Conservation (phyloP, 257 asterid species). For the Solanum bulbocastanum region DNA sequence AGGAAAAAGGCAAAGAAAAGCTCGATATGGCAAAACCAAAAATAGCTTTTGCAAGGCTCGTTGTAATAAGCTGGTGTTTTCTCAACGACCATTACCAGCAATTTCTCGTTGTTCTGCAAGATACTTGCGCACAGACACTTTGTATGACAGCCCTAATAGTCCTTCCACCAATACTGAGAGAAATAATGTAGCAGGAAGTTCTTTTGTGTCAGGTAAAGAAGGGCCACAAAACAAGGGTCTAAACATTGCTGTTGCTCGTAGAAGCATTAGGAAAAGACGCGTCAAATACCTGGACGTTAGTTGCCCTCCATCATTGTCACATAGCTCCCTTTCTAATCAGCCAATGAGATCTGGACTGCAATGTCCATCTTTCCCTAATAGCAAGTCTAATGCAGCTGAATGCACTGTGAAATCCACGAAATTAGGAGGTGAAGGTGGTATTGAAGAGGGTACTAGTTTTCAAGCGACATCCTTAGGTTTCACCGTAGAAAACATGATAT, state of each 20-base stretch:
- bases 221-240: conserved; percentile 10
- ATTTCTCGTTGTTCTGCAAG: conserved; percentile 5
- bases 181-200: conserved; percentile 3
- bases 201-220: conserved; percentile 17
- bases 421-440: conserved; percentile 8
- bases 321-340: conserved; percentile 12
- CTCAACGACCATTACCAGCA: conserved; percentile 3
- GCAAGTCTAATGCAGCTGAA: conserved; percentile 5
- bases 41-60: conserved; percentile 1
- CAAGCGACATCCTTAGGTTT: neutral
- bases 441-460: conserved; percentile 3
- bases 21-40: conserved; percentile 11
- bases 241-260: conserved; percentile 30
- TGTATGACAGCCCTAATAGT: neutral
- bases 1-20: conserved; percentile 10
- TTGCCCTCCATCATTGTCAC: conserved; percentile 19
- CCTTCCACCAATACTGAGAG: neutral
- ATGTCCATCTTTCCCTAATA: neutral
- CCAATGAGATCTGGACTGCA: conserved; percentile 19
- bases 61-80: neutral
- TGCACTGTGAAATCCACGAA: conserved; percentile 6
- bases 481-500: neutral
- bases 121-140: neutral
- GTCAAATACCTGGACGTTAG: conserved; percentile 39
- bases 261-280: conserved; percentile 61